These are phyloP conservation scores for Suillus bovinus DNA, from an alignment of 768 basidiomycete genomes.

Conservation along the genomic window DNA sequence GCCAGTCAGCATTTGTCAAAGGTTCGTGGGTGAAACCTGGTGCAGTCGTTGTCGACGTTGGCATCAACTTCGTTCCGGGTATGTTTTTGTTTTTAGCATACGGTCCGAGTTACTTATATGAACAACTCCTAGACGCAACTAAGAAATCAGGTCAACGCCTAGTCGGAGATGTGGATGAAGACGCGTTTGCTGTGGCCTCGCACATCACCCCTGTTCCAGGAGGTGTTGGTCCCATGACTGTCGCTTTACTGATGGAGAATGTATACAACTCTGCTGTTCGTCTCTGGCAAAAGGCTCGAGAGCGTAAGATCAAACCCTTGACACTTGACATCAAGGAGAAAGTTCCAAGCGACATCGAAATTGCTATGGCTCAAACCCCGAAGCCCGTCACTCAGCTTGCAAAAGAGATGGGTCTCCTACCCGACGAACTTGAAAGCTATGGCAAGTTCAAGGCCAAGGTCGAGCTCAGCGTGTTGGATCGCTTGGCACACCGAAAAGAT, in stretches of 20 bases:
- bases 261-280: constrained; percentile 84
- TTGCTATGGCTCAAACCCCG: constrained; percentile 91
- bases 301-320: constrained; percentile 74
- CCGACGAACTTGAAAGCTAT: constrained; percentile 90
- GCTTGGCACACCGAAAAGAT: constrained; percentile 80
- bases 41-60: constrained; percentile 95
- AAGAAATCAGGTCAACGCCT: constrained; percentile 96
- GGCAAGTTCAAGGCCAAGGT: constrained; percentile 98
- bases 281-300: constrained; percentile 67
- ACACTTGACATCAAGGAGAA: constrained; percentile 77
- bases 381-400: constrained; percentile 87
- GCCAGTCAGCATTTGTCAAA: constrained; percentile 85
- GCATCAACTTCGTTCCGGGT: constrained; percentile 96
- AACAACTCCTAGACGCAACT: constrained; percentile 57
- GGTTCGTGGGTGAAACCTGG: constrained; percentile 96
- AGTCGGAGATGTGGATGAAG: constrained; percentile 90
- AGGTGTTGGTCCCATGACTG: constrained; percentile 99
- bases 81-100: constrained; percentile 17
- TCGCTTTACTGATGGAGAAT: constrained; percentile 97
- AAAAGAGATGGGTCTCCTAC: constrained; percentile 81
- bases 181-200: constrained; percentile 78
- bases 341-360: constrained; percentile 96
- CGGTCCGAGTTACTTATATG: background rate
- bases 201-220: constrained; percentile 98
- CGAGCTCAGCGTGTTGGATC: constrained; percentile 83